Evolutionary conservation across 73 alveolate genomes (phyloP), one percentile per base, ranked within the genome.

Genomic region (Paraurostyla sp.): DNA sequence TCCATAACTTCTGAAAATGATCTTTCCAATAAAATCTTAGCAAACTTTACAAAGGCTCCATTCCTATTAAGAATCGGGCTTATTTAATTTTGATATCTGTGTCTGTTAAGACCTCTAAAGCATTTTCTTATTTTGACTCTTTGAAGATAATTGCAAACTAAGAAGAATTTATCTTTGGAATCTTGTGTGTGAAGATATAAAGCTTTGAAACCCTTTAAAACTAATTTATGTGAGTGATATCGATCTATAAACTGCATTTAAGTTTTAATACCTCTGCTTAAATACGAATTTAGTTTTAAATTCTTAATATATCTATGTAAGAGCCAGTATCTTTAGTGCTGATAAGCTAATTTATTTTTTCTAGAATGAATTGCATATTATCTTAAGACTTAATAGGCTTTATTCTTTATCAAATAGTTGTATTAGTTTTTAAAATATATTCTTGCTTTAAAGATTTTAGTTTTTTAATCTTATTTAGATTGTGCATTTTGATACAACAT

Each of bases 1-100:
- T 48, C 52, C 86, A 73, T 73, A 6, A 73, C 86, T 73, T 73
- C 11, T 2, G 27, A 0, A 43, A 73, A 73, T 2, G 86, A 73
- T 32, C 30, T 40, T 46, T 73, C 86, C 32, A 73, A 56, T 3
- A 73, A 45, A 4, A 73, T 43, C 29, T 45, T 23, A 15, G 82
- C 82, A 49, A 68, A 46, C 11, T 25, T 49, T 73, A 73, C 11
- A 46, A 73, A 73, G 11, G 50, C 41, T n/a, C 71, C 71, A 46
- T 46, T 15, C 13, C 59, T 3, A 20, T 73, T 22, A 4, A 56
- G 65, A 25, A 27, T n/a, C 42, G 20, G 20, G 7, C 18, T 3
- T 16, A 73, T 25, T 2, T 46, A 22, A 18, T 73, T 73, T 3
- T 73, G 6, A 30, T 25, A 33, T 25, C 40, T 48, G 29, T 73